Conservation (phyloP, 495 filamentous ascomycete species). For the Tricharina praecox region DNA sequence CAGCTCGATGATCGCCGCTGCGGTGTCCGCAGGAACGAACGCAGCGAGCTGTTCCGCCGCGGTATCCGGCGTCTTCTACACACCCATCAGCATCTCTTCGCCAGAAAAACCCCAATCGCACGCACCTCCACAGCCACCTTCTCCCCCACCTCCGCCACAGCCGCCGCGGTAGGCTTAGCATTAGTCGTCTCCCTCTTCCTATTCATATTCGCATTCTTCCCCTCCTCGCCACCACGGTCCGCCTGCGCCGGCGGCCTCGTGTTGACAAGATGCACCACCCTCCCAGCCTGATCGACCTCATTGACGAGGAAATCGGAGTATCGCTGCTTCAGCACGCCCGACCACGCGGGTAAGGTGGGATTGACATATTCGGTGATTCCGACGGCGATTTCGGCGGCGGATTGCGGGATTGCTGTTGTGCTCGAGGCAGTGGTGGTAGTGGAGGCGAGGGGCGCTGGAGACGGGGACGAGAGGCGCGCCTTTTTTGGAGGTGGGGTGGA, state of each 20-base stretch:
- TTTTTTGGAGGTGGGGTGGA: slow-evolving; percentile 1
- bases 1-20: slow-evolving; percentile 24
- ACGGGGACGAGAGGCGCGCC: not conserved
- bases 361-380: slow-evolving; percentile 45
- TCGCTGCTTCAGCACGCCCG: slow-evolving; percentile 41
- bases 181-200: no score
- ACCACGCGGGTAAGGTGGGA: slow-evolving; percentile 34
- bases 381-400: slow-evolving; percentile 32
- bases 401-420: not conserved
- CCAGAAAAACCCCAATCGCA: no score
- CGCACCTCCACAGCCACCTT: not conserved
- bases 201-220: no score
- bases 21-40: slow-evolving; percentile 32
- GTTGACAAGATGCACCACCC: slow-evolving; percentile 52
- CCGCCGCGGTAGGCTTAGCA: not conserved
- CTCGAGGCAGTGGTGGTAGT: not conserved
- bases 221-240: no score
- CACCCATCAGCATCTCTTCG: not conserved
- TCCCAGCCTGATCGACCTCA: slow-evolving; percentile 64
- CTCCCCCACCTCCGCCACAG: not conserved
- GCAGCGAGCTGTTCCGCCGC: slow-evolving; percentile 33
- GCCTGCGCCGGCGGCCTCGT: no score
- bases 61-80: not conserved
- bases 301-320: slow-evolving; percentile 95
- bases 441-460: not conserved